Conservation (phyloP, 1,284 basidiomycete species). For the Cronartium quercuum region DNA sequence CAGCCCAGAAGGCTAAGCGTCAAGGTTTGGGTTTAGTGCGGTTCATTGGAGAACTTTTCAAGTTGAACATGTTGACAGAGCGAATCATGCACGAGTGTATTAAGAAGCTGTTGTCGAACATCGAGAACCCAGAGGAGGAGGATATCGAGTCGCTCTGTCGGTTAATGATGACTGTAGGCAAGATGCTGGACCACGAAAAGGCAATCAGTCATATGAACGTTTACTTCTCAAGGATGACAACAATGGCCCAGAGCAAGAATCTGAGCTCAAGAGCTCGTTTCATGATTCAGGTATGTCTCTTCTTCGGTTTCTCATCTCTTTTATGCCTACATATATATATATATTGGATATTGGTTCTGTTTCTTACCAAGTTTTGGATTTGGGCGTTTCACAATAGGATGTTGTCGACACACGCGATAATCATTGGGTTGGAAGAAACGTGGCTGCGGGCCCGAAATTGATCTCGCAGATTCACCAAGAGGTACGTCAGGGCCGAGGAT, state of each 20-base stretch:
- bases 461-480: neutral
- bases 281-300: conserved; percentile 45
- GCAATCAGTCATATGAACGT: conserved; percentile 79
- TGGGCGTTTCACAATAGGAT: neutral
- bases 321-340: neutral
- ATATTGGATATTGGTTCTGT: neutral
- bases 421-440: conserved; percentile 25
- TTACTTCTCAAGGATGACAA: conserved; percentile 84
- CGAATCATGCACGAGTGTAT: conserved; percentile 95
- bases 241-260: conserved; percentile 61
- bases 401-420: conserved; percentile 31
- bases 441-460: conserved; percentile 8
- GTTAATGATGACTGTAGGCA: conserved; percentile 80
- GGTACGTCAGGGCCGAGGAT: neutral
- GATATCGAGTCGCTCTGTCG: conserved; percentile 95
- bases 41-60: conserved; percentile 97
- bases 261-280: conserved; percentile 32
- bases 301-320: neutral
- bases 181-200: conserved; percentile 65
- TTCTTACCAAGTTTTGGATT: neutral
- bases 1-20: conserved; percentile 91
- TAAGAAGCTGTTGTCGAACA: conserved; percentile 84
- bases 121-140: conserved; percentile 91
- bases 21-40: conserved; percentile 92
- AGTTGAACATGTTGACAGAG: conserved; percentile 87